Evolutionary conservation across 306 rosid genomes (phyloP).

Genomic region (Malus asiatica): DNA sequence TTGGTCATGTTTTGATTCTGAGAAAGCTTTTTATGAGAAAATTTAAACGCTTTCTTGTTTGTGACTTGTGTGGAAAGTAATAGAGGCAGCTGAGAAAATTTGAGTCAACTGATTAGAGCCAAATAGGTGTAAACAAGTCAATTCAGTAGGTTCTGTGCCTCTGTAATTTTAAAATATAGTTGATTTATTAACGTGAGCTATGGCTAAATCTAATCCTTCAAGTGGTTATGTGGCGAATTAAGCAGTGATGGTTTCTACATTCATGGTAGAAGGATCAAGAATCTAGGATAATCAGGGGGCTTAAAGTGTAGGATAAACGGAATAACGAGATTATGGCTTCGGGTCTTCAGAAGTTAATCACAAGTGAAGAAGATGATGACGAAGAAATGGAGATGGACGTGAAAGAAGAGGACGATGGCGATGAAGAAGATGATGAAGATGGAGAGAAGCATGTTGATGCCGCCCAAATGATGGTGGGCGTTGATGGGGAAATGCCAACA

Average conservation of each 20-base stretch:
- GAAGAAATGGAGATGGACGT: slow-evolving; percentile 88
- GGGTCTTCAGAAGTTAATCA: slow-evolving; percentile 62
- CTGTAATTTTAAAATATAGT: background rate
- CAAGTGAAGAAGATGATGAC: slow-evolving; percentile 84
- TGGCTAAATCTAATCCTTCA: background rate
- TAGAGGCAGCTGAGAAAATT: background rate
- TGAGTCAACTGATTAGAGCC: background rate
- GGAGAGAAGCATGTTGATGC: slow-evolving; percentile 39
- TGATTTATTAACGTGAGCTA: background rate
- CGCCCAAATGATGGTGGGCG: slow-evolving; percentile 39
- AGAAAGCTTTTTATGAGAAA: background rate
- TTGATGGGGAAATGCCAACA: slow-evolving; percentile 59
- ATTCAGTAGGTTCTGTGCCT: background rate
- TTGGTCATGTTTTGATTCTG: background rate
- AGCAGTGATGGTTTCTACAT: slow-evolving; percentile 5
- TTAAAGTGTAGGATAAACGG: slow-evolving; percentile 13
- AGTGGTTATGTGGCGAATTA: background rate
- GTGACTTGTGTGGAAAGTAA: background rate
- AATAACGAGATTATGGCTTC: slow-evolving; percentile 55
- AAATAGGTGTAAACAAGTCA: background rate
- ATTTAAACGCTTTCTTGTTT: background rate
- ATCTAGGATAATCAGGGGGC: slow-evolving; percentile 1
- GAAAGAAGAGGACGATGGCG: slow-evolving; percentile 61
- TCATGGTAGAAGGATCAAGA: slow-evolving; percentile 6
- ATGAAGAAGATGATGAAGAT: slow-evolving; percentile 45